Evolutionary conservation across 2,329 filamentous ascomycete genomes (phyloP).

Genomic region (Venturia nashicola): DNA sequence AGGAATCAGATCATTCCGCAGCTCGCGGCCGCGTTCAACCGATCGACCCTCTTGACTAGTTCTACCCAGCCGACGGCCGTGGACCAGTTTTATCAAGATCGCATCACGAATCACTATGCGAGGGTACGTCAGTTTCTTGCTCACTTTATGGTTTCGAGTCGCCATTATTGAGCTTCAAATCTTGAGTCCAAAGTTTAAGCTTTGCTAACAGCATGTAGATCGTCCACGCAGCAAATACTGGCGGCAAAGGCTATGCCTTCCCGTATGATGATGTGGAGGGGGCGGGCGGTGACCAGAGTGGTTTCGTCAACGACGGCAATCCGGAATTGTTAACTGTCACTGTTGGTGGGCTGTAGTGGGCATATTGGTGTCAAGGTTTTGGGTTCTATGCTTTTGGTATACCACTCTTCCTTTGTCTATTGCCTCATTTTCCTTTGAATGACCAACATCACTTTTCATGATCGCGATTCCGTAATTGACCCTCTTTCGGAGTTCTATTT

Average conservation of each 20-base stretch:
- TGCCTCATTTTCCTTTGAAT: too few relatives aligned
- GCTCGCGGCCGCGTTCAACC: conserved; percentile 64
- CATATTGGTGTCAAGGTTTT: neutral
- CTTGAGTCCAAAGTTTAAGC: neutral
- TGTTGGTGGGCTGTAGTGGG: conserved; percentile 23
- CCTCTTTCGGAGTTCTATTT: too few relatives aligned
- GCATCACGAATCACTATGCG: conserved; percentile 43
- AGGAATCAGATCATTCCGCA: conserved; percentile 54
- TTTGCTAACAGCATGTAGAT: conserved; percentile 20
- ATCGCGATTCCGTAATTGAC: too few relatives aligned
- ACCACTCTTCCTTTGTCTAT: neutral
- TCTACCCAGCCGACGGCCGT: conserved; percentile 25
- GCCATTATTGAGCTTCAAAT: neutral
- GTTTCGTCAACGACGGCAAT: conserved; percentile 35
- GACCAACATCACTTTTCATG: too few relatives aligned
- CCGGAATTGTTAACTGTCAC: conserved; percentile 34
- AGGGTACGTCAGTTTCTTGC: conserved; percentile 17
- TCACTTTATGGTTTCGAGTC: neutral
- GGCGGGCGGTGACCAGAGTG: conserved; percentile 41
- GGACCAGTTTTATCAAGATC: conserved; percentile 22
- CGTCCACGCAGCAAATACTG: conserved; percentile 47
- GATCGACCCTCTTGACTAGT: conserved; percentile 49
- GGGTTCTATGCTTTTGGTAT: neutral
- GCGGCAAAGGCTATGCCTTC: conserved; percentile 52
- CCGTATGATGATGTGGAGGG: conserved; percentile 57